phyloP scores from a whole-genome alignment of 148 eudicot genomes.

The Limonium bicolor region DNA sequence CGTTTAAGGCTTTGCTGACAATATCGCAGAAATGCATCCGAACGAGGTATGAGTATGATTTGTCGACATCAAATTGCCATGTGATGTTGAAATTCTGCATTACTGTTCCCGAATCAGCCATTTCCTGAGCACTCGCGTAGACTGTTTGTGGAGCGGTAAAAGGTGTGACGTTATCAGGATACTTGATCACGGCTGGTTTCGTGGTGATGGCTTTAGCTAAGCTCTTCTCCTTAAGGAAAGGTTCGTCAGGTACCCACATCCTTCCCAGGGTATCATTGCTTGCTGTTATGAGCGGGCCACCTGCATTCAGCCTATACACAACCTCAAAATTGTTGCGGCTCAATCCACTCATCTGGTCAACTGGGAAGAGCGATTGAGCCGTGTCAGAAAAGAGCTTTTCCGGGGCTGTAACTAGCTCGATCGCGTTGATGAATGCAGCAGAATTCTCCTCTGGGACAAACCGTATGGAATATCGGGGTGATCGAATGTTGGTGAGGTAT shows the following conservation, averaged over 20 bases:
- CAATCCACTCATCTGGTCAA: conserved; percentile 25
- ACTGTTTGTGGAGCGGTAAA: conserved; percentile 46
- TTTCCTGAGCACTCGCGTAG: conserved; percentile 54
- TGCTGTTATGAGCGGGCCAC: conserved; percentile 31
- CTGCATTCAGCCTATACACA: conserved; percentile 45
- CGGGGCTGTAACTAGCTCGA: conserved; percentile 68
- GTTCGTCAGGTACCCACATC: conserved; percentile 35
- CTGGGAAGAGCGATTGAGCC: conserved; percentile 35
- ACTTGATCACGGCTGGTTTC: conserved; percentile 23
- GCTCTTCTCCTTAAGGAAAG: conserved; percentile 17
- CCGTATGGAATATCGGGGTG: conserved; percentile 22
- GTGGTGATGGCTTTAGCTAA: conserved; percentile 23
- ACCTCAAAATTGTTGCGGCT: conserved; percentile 23
- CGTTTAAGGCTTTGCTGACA: conserved; percentile 44
- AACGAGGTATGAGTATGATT: conserved; percentile 31
- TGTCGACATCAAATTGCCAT: conserved; percentile 40
- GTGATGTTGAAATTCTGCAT: conserved; percentile 49
- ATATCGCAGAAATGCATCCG: conserved; percentile 78
- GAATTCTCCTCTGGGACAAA: conserved; percentile 36
- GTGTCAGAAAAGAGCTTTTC: conserved; percentile 28
- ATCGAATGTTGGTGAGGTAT: conserved; percentile 40
- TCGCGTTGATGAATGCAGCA: conserved; percentile 51
- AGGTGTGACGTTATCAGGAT: conserved; percentile 38
- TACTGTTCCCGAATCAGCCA: conserved; percentile 31
- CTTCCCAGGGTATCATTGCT: conserved; percentile 54